Evolutionary conservation across 805 yeast genomes (phyloP).

Genomic region (Wickerhamiella siamensis): DNA sequence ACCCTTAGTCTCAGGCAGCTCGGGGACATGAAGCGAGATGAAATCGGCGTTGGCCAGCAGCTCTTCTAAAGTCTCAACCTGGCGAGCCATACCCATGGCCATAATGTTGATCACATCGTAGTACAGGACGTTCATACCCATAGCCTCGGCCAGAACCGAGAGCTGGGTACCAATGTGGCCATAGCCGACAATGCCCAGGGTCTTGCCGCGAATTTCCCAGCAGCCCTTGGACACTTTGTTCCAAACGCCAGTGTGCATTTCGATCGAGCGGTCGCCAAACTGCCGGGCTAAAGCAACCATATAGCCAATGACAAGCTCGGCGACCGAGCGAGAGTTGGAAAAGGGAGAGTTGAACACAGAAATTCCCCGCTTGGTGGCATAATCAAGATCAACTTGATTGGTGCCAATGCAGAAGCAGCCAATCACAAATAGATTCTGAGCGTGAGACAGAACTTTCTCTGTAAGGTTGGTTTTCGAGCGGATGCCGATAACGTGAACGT

Average conservation of each 20-base stretch:
- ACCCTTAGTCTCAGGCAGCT: conserved; percentile 79
- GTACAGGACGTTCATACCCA: conserved; percentile 94
- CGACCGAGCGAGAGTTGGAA: conserved; percentile 96
- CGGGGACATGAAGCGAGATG: conserved; percentile 90
- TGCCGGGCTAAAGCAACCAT: conserved; percentile 90
- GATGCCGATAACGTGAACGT: conserved; percentile 94
- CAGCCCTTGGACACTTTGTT: conserved; percentile 88
- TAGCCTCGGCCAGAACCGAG: conserved; percentile 89
- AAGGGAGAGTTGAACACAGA: conserved; percentile 98
- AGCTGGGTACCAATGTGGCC: conserved; percentile 98
- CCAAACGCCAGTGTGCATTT: conserved; percentile 94
- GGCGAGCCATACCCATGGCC: conserved; percentile 94
- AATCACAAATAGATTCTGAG: conserved; percentile 74
- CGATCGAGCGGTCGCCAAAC: conserved; percentile 90
- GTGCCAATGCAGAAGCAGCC: conserved; percentile 99
- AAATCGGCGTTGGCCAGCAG: conserved; percentile 72
- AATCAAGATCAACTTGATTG: conserved; percentile 88
- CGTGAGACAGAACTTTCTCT: conserved; percentile 62
- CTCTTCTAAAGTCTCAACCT: conserved; percentile 73
- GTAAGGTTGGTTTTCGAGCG: conserved; percentile 92
- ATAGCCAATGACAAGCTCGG: conserved; percentile 93
- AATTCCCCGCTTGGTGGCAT: conserved; percentile 83
- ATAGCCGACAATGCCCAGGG: conserved; percentile 91
- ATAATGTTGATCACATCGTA: conserved; percentile 85
- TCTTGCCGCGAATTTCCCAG: conserved; percentile 99